A percentile compares a stretch with the other conserved stretches of the same genome.
phyloP scores from a whole-genome alignment of 192 early-diverging fungal genomes.

The Coemansia sp. region DNA sequence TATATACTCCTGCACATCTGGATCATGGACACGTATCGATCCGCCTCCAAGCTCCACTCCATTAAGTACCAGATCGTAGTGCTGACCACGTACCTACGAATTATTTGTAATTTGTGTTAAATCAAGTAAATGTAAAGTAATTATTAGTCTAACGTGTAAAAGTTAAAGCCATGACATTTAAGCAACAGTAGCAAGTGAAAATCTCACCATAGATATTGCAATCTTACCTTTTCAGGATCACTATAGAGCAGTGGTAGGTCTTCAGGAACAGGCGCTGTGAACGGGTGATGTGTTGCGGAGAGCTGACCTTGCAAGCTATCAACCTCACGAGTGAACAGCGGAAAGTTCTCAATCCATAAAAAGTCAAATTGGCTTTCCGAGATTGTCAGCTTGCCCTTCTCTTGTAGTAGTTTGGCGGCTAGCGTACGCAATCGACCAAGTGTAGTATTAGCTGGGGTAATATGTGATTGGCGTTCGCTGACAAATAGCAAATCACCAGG shows the following conservation, averaged over 20 bases:
- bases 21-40: conserved; percentile 83
- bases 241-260: conserved; percentile 64
- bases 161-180: no score
- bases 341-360: conserved; percentile 87
- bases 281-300: conserved; percentile 86
- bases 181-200: no score
- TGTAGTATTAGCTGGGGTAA: conserved; percentile 56
- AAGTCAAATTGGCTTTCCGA: conserved; percentile 60
- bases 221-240: conserved; percentile 60
- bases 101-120: neutral
- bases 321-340: conserved; percentile 75
- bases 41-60: conserved; percentile 91
- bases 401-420: conserved; percentile 54
- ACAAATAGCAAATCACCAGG: conserved; percentile 42
- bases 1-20: conserved; percentile 69
- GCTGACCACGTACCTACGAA: conserved; percentile 65
- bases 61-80: conserved; percentile 89
- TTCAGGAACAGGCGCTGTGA: conserved; percentile 76
- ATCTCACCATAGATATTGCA: neutral
- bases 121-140: no score
- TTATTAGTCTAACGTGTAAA: no score
- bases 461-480: conserved; percentile 36
- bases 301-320: conserved; percentile 48
- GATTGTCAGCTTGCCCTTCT: conserved; percentile 54
- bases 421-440: conserved; percentile 62